Evolutionary conservation across 2,329 filamentous ascomycete genomes (phyloP), one percentile per base, ranked within the genome.

Genomic region (Ophiosphaerella herpotricha): DNA sequence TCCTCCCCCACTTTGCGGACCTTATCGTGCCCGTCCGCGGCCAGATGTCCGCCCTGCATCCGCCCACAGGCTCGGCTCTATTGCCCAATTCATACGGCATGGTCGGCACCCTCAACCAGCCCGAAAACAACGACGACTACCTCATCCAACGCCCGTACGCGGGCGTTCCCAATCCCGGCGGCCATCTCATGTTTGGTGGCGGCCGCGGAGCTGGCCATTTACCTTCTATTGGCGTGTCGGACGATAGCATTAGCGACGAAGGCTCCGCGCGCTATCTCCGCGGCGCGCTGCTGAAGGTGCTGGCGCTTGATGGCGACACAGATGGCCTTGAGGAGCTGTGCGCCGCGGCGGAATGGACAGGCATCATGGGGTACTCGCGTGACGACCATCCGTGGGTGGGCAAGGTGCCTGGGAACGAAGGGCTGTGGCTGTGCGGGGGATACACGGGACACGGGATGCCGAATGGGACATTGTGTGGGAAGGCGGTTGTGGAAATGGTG

Each of bases 361-460:
- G 89, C 0, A 88, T 91, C 58, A 92, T 91, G 89, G 89, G 86
- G 0, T 91, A 85, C 70, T 55, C 54, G 16, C 76, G 84, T 6
- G 89, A 92, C 67, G 76, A 80, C 0, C 71, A 80, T 43, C 88
- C 89, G 0, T 91, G 86, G 85, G 85, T 92, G 2, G 89, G 89
- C 0, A 72, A 75, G 8, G 82, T 91, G n/a, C 85, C 85, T 0
- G 73, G 81, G 5, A 76, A 72, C 14, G 67, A 78, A 2, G 85
- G 85, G 0, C 57, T 90, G 46, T 90, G 79, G 76, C 56, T 90
- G 11, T 81, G 80, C 53, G 86, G 80, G 2, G 88, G 85, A 3
- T 90, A 87, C 63, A 87, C 86, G 5, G 87, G 78, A 0, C 89
- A 92, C 69, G 89, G 89, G 0, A 91, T 91, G 88, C 87, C 88